Evolutionary conservation across 2,329 filamentous ascomycete species (phyloP).

Genomic region (Fonsecaea multimorphosa): DNA sequence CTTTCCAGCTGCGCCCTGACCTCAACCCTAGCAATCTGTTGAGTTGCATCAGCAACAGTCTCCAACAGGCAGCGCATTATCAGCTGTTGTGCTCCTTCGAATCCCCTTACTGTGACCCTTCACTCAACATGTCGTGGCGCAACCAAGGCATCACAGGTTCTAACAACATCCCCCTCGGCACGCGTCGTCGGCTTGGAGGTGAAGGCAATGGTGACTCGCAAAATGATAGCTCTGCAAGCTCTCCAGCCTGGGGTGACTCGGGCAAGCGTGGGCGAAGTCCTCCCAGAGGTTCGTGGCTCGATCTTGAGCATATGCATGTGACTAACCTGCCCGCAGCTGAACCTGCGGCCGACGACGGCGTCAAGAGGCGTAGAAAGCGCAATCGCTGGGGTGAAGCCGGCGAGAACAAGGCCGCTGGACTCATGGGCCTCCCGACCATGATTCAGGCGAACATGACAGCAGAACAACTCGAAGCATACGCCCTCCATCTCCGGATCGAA

Average conservation of each 20-base stretch:
- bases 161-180: constrained; percentile 95
- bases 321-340: constrained; percentile 46
- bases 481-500: constrained; percentile 93
- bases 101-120: background rate
- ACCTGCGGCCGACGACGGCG: constrained; percentile 75
- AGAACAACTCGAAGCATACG: constrained; percentile 97
- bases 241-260: constrained; percentile 57
- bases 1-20: background rate
- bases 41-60: background rate
- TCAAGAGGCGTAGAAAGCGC: constrained; percentile 92
- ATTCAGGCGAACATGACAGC: constrained; percentile 98
- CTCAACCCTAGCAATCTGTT: background rate
- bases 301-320: constrained; percentile 20
- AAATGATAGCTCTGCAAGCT: constrained; percentile 51
- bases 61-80: background rate
- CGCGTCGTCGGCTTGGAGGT: constrained; percentile 76
- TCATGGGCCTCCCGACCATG: constrained; percentile 96
- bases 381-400: constrained; percentile 97
- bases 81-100: background rate
- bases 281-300: constrained; percentile 68
- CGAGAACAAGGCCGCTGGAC: constrained; percentile 96
- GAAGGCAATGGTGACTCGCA: constrained; percentile 61
- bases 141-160: constrained; percentile 90
- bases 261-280: constrained; percentile 92
- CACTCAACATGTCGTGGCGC: constrained; percentile 65